These are phyloP conservation scores for Micractinium sp. DNA, from an alignment of 139 green algal species.

Conservation along the genomic window DNA sequence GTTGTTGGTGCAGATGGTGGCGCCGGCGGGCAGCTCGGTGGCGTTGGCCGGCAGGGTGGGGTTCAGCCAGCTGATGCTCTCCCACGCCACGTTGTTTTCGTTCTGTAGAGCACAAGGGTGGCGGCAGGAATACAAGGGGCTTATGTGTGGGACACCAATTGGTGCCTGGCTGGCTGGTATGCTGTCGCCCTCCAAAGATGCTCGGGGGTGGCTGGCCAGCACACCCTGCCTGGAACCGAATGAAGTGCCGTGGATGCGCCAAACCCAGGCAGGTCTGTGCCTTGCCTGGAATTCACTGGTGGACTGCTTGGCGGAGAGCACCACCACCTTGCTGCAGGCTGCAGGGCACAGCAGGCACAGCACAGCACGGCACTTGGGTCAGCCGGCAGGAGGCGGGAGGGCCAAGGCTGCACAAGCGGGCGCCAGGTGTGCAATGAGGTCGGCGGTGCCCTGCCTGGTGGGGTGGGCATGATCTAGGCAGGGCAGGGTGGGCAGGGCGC, in stretches of 20 bases:
- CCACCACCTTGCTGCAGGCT: slow-evolving; percentile 13
- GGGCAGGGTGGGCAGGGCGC: background rate
- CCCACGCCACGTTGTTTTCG: background rate
- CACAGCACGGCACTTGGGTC: background rate
- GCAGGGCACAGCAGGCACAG: background rate
- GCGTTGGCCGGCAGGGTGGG: background rate
- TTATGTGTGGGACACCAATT: background rate
- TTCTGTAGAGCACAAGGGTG: background rate
- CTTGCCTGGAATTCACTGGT: background rate
- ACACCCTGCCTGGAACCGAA: too few species aligned
- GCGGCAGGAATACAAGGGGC: background rate
- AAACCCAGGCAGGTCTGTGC: too few species aligned
- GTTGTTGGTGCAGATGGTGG: slow-evolving; percentile 2
- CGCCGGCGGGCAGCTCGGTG: background rate
- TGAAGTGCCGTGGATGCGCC: too few species aligned
- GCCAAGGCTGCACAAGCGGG: background rate
- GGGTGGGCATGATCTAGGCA: background rate
- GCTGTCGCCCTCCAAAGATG: too few species aligned
- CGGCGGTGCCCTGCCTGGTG: background rate
- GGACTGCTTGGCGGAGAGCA: background rate
- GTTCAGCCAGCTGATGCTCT: slow-evolving; percentile 25
- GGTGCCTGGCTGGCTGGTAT: too few species aligned
- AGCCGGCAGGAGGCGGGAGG: background rate
- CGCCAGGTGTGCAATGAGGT: background rate
- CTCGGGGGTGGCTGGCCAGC: too few species aligned